These are phyloP conservation scores for Aspergillus candidus DNA, from an alignment of 2,329 filamentous ascomycete species.

Conservation along the genomic window DNA sequence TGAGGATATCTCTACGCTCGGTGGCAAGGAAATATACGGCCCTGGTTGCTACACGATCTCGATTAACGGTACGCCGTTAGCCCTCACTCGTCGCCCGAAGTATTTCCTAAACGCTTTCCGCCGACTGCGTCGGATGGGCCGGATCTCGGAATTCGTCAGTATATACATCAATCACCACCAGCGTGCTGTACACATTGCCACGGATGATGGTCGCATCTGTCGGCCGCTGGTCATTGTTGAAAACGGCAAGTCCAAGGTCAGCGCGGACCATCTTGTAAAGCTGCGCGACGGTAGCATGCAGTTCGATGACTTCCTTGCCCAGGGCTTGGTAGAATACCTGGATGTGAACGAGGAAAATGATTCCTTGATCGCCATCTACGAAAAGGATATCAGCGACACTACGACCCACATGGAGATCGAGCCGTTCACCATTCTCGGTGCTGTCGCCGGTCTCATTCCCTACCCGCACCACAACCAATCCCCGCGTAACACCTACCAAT, in stretches of 20 bases:
- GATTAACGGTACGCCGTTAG: slow-evolving; percentile 91
- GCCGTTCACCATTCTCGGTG: slow-evolving; percentile 92
- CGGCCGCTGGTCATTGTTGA: slow-evolving; percentile 93
- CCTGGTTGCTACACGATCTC: slow-evolving; percentile 84
- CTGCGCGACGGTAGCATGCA: slow-evolving; percentile 76
- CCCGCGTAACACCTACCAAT: slow-evolving; percentile 96
- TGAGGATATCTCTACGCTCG: slow-evolving; percentile 71
- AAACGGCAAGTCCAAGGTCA: slow-evolving; percentile 75
- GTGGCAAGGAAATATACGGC: slow-evolving; percentile 79
- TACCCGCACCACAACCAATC: slow-evolving; percentile 99
- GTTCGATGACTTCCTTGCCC: slow-evolving; percentile 89
- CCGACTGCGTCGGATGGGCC: slow-evolving; percentile 77
- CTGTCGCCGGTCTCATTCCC: slow-evolving; percentile 91
- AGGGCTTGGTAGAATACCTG: slow-evolving; percentile 89
- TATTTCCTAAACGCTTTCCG: slow-evolving; percentile 80
- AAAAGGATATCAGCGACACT: slow-evolving; percentile 71
- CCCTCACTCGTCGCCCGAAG: slow-evolving; percentile 78
- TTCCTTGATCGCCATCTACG: slow-evolving; percentile 83
- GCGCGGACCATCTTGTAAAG: slow-evolving; percentile 68
- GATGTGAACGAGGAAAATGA: slow-evolving; percentile 99
- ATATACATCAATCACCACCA: slow-evolving; percentile 95
- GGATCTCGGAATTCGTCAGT: slow-evolving; percentile 92
- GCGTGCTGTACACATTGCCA: slow-evolving; percentile 86
- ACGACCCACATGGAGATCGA: slow-evolving; percentile 97
- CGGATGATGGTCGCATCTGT: slow-evolving; percentile 94